Base-by-base conservation (phyloP, 306 rosid genomes). In the Cicer arietinum region DNA sequence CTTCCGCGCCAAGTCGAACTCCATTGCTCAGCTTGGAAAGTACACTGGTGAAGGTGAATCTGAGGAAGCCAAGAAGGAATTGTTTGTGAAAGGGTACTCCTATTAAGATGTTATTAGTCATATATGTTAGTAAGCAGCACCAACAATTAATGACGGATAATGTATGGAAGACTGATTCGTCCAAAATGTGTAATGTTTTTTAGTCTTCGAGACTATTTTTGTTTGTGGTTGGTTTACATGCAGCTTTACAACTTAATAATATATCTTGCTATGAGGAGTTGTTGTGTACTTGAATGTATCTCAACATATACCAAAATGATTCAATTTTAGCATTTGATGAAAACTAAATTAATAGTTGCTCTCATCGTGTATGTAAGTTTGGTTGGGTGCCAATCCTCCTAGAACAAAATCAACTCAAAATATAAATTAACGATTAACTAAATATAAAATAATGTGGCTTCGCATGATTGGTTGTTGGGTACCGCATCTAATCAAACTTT, bases 31-130 rank as follows among this genome's bases (percentile, higher is more conserved):
- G 85, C 92, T 83, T 5, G 98, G 98, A 35, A 94, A 94, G 84
- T 94, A 94, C 92, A 88, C 90, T 0, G 96, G 90, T 7, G 98
- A 91, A 4, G 98, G 97, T 81, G 98, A 94, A 79, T 88, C 97
- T 7, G 97, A 87, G 5, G 98, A 87, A 77, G 98, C 98, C 63
- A 90, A 82, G 65, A 80, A 91, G 74, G 97, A 70, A 42, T 39
- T 91, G 96, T 91, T 87, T 17, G 94, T 85, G 83, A 91, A 94
- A 89, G 91, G 90, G 60, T 94, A 94, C 81, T 79, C 81, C 35
- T 94, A 94, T 87, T 94, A 85, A 86, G 84, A 56, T 60, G 66
- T 69, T 80, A 25, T 40, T 25, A 58, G 14, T 58, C 42, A 13
- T 30, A 75, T 79, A 67, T 51, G 83, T 7, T 66, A 71, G 75